A percentile compares a stretch with the other conserved stretches of the same genome.
phyloP scores from a whole-genome alignment of 2,329 filamentous ascomycete genomes.

The Triangularia verruculosa region DNA sequence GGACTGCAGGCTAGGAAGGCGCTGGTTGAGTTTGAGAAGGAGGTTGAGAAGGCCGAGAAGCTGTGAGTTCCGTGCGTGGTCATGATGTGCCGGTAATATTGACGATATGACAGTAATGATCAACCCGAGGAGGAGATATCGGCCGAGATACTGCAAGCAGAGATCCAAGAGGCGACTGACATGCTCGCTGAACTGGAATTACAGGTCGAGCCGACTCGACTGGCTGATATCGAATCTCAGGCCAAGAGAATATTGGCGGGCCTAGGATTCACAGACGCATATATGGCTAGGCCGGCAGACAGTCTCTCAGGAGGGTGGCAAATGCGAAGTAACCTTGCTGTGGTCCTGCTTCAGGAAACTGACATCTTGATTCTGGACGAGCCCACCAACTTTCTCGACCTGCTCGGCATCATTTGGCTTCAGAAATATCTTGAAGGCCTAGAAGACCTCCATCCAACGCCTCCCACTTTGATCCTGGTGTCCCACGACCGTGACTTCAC shows the following conservation, averaged over 20 bases:
- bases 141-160: constrained; percentile 54
- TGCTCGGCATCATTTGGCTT: constrained; percentile 82
- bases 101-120: constrained; percentile 36
- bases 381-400: constrained; percentile 82
- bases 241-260: constrained; percentile 66
- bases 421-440: constrained; percentile 66
- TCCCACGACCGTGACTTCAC: constrained; percentile 84
- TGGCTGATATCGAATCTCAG: constrained; percentile 61
- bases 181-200: constrained; percentile 67
- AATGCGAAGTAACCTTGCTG: constrained; percentile 65
- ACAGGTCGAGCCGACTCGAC: constrained; percentile 62
- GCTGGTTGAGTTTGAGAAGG: constrained; percentile 65
- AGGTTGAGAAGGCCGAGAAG: constrained; percentile 54
- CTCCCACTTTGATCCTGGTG: constrained; percentile 70
- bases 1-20: constrained; percentile 75
- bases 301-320: constrained; percentile 75
- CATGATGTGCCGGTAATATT: neutral
- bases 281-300: constrained; percentile 57
- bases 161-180: constrained; percentile 68
- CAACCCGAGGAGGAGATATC: constrained; percentile 57
- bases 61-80: constrained; percentile 39
- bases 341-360: constrained; percentile 65
- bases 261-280: constrained; percentile 66
- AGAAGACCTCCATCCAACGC: constrained; percentile 44
- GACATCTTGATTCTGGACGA: constrained; percentile 83